Evolutionary conservation across 371 early-diverging fungal genomes (phyloP), one percentile per base, ranked within the genome.

Genomic region (Zancudomyces culisetae): DNA sequence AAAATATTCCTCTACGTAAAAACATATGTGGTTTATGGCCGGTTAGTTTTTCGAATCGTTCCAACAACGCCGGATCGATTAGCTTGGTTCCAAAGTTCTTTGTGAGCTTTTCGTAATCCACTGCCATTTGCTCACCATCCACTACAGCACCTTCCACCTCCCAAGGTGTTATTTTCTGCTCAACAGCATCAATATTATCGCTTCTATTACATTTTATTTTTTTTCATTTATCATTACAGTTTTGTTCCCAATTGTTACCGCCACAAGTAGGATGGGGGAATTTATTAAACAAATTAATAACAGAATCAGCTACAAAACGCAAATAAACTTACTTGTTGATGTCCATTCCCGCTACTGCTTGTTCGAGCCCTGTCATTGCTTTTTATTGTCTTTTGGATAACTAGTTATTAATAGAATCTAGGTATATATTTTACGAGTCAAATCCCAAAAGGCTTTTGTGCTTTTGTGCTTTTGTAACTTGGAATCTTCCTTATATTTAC

Each of bases 51-150:
- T 89, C 87, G 57, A 97, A 77, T 24, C 90, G 85, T 60, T 76
- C 69, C 27, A 94, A 65, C 53, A 90, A 60, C 39, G 64, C 84
- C 30, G 75, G 72, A 52, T 82, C 85, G 55, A 98, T 89, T 29
- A 60, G 66, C 28, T 80, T 73, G 3, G 97, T 94, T 41, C 99
- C 99, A 66, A 98, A 99, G 53, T 93, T 79, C 42, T 80, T 73
- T 54, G 96, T 81, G 30, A 99, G 71, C 59, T 86, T 90, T 61
- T 85, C 79, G 70, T 99, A 99, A 75, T 98, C 87, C 59, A 99
- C 93, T 47, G 79, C 88, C 55, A 79, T 76, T 47, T 75, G 74
- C 57, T 82, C 79, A 58, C 97, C 96, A 39, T 65, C 75, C 1
- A 85, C 85, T 46, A 80, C 74, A 27, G 86, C 90, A 53, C 95